Evolutionary conservation across 345 rosid genomes (phyloP).

Genomic region (Pistacia vera): DNA sequence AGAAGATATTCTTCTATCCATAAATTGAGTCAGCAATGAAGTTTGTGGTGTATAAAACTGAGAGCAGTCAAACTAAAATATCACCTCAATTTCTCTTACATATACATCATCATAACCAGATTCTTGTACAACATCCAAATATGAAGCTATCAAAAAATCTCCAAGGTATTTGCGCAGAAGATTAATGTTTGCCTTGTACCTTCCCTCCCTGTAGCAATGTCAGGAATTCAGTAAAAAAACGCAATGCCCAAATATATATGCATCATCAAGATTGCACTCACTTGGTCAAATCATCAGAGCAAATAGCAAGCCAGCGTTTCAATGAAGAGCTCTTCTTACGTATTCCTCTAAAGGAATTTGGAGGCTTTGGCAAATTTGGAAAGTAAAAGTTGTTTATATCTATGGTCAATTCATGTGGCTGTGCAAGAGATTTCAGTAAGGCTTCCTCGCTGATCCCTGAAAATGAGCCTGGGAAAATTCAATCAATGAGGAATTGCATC

Average conservation of each 20-base stretch:
- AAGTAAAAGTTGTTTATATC: conserved; percentile 59
- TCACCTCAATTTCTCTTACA: conserved; percentile 90
- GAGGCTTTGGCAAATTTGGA: conserved; percentile 81
- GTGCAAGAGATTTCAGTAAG: conserved; percentile 58
- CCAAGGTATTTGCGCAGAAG: conserved; percentile 91
- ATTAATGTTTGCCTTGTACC: conserved; percentile 48
- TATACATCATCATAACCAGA: conserved; percentile 78
- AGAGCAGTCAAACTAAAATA: conserved; percentile 9
- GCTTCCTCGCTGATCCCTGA: conserved; percentile 49
- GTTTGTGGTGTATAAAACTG: conserved; percentile 2
- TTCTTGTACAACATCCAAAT: conserved; percentile 61
- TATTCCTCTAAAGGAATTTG: conserved; percentile 82
- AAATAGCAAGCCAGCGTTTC: conserved; percentile 85
- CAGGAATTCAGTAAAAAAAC: conserved; percentile 1
- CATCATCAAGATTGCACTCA: conserved; percentile 32
- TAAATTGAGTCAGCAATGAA: not conserved
- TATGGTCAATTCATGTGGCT: conserved; percentile 54
- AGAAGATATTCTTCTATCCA: too few species aligned
- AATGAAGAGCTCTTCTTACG: conserved; percentile 62
- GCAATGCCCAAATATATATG: conserved; percentile 1
- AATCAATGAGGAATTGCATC: conserved; percentile 16
- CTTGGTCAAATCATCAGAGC: conserved; percentile 84
- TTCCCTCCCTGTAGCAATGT: conserved; percentile 59
- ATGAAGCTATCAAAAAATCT: conserved; percentile 81
- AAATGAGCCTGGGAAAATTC: conserved; percentile 56